These are phyloP conservation scores for Globisporangium canariense DNA, from an alignment of 352 stramenopile species.

Conservation along the genomic window DNA sequence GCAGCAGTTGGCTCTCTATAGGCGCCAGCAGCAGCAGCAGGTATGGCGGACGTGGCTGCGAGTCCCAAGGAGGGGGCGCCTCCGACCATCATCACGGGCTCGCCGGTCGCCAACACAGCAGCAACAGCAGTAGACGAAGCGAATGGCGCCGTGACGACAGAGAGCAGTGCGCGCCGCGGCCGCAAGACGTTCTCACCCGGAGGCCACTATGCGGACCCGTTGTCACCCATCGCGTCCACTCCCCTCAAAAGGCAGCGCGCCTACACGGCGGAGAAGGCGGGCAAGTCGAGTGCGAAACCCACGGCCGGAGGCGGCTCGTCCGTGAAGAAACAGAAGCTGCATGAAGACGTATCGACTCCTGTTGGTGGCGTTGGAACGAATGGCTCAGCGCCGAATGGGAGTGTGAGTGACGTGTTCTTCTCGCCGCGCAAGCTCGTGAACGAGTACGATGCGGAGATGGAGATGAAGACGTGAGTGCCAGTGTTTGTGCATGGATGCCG, in stretches of 20 bases:
- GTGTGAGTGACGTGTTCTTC: slow-evolving; percentile 27
- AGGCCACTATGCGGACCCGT: slow-evolving; percentile 74
- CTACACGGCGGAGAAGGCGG: slow-evolving; percentile 40
- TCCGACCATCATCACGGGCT: slow-evolving; percentile 18
- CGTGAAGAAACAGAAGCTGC: slow-evolving; percentile 19
- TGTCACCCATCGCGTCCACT: slow-evolving; percentile 82
- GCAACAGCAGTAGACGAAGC: slow-evolving; percentile 13
- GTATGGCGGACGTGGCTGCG: slow-evolving; percentile 16
- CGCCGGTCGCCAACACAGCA: slow-evolving; percentile 16
- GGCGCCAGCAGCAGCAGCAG: not conserved
- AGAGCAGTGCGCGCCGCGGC: slow-evolving; percentile 4
- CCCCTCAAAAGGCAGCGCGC: slow-evolving; percentile 74
- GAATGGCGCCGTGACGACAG: slow-evolving; percentile 7
- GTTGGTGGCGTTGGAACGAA: not conserved
- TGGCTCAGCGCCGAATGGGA: slow-evolving; percentile 23
- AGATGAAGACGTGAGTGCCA: slow-evolving; percentile 8
- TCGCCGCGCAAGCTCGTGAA: slow-evolving; percentile 62
- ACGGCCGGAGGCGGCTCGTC: slow-evolving; percentile 20
- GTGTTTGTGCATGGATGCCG: not conserved
- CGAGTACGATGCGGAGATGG: slow-evolving; percentile 42
- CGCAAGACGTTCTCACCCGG: slow-evolving; percentile 17
- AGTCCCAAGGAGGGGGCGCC: slow-evolving; percentile 1
- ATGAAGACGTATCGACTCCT: not conserved
- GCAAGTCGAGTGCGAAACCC: slow-evolving; percentile 37
- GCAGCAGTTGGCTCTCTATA: not conserved